Percentiles rank a stretch among this genome's conserved stretches.
These are phyloP conservation scores for Panus rudis DNA, from an alignment of 768 basidiomycete genomes.

Conservation along the genomic window DNA sequence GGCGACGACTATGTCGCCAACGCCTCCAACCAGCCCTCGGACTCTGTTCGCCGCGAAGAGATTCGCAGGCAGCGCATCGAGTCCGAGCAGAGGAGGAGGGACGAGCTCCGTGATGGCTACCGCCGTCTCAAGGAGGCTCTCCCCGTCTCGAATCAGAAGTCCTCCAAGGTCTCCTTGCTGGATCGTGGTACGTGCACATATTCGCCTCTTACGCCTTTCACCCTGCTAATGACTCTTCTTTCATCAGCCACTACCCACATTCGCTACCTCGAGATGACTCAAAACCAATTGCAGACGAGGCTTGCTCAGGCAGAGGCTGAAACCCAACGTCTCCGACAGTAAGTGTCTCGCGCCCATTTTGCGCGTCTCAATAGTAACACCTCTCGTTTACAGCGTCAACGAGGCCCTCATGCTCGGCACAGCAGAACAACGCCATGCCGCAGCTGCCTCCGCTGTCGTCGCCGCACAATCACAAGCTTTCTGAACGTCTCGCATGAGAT, in stretches of 20 bases:
- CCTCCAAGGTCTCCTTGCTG: conserved; percentile 85
- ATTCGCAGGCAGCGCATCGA: conserved; percentile 91
- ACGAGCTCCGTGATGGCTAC: conserved; percentile 91
- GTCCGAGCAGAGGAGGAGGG: conserved; percentile 86
- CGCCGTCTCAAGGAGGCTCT: conserved; percentile 85
- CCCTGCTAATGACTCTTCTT: conserved; percentile 10
- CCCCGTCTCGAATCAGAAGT: conserved; percentile 86
- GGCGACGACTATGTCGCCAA: conserved; percentile 59
- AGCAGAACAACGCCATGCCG: conserved; percentile 63
- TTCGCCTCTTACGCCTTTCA: conserved; percentile 3
- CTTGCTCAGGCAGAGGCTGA: conserved; percentile 76
- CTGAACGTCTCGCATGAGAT: conserved; percentile 13
- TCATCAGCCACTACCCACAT: conserved; percentile 84
- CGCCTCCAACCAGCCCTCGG: conserved; percentile 48
- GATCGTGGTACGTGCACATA: conserved; percentile 57
- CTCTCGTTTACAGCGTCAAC: conserved; percentile 47
- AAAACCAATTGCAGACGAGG: conserved; percentile 65
- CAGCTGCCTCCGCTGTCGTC: conserved; percentile 48
- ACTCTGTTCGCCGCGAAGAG: conserved; percentile 88
- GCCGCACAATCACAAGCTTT: conserved; percentile 35
- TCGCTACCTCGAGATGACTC: conserved; percentile 78
- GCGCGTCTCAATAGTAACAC: neutral
- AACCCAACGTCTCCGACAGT: conserved; percentile 70
- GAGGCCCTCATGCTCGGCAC: conserved; percentile 86
- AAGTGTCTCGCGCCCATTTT: conserved; percentile 13